Evolutionary conservation across 176 grass and related monocot genomes (phyloP), one percentile per base, ranked within the genome.

Genomic region (Calamus simplicifolius): DNA sequence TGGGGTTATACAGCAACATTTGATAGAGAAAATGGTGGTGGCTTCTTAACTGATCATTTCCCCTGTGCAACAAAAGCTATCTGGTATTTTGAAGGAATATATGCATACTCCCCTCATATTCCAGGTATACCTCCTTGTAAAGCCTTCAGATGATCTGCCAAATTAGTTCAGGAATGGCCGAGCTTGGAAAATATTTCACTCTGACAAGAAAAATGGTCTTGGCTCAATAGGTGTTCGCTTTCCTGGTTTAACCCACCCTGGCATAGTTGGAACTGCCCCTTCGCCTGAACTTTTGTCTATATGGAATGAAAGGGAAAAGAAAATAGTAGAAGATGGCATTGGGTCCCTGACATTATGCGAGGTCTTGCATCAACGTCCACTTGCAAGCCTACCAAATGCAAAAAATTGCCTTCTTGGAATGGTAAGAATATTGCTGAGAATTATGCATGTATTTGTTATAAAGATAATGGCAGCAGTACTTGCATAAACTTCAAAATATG

Each of bases 41-140:
- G 91, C n/a, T 96, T 90, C 68, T 72, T 96, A 79, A 96, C 83
- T 1, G 91, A 88, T 10, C 83, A 96, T 62, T 88, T 96, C 55
- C 91, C 91, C 48, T 73, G 53, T 77, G 91, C 86, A 68, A 88
- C 83, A 57, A 87, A 96, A 71, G 80, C 75, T 15, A 90, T 96
- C 62, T 96, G 91, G 91, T 96, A 96, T 75, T 96, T 96, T 38
- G 83, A 96, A 90, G 86, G 83, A 82, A 96, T 90, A 75, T 90
- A 90, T 71, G 91, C 86, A 66, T 77, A 87, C 71, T 96, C 86
- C 16, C 91, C 83, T 66, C 79, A 90, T 52, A 90, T 96, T 61
- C 86, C 83, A 72, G 86, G 86, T 82, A 63, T 35, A 57, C 6
- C 15, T 27, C 66, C 69, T 27, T 23, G 21, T 23, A 0, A 23